Base-by-base conservation (phyloP, 176 grass and related monocot genomes). In the Rhynchospora breviuscula region DNA sequence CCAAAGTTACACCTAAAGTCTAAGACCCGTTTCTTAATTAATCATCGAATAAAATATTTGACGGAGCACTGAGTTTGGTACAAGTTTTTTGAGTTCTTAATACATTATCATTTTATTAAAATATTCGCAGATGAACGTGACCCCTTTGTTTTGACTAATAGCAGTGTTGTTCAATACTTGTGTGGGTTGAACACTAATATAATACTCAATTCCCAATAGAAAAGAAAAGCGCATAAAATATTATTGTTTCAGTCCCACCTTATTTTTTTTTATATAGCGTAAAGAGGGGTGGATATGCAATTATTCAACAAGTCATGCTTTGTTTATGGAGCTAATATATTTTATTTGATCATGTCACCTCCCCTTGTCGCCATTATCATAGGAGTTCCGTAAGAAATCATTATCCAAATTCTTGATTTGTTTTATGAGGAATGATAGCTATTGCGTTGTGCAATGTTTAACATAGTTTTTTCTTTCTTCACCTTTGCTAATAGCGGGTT, bases 61-160 rank as follows among this genome's bases (percentile, higher is more conserved):
- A 23, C 7, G 13, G 44, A 46, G 22, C 12, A 11, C 22, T 6
- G 12, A 31, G 49, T 54, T 76, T 76, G 72, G 48, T 76, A 76
- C 48, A 76, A 53, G 4, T 76, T 76, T 48, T 10, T 26, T 22
- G 0, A 69, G 13, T 45, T 69, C 40, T n/a, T 74, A 33, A 10
- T 58, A 29, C 10, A 18, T 29, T 8, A 19, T 75, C n/a, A 47
- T 54, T 23, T 23, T 7, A 79, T 10, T 80, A 80, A 62, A 82
- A 67, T 64, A 82, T 31, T 48, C 18, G 61, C n/a, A 67, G 10
- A 49, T 63, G 59, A 48, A 67, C 79, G 61, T 82, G 79, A 49
- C 44, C 4, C 60, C 79, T 82, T 82, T 82, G 79, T 64, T 82
- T 82, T 82, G 79, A 82, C 79, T 82, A 82, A 26, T 82, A 66